These are phyloP conservation scores for Debaryomyces prosopidis DNA, from an alignment of 805 yeast genomes.

Conservation along the genomic window DNA sequence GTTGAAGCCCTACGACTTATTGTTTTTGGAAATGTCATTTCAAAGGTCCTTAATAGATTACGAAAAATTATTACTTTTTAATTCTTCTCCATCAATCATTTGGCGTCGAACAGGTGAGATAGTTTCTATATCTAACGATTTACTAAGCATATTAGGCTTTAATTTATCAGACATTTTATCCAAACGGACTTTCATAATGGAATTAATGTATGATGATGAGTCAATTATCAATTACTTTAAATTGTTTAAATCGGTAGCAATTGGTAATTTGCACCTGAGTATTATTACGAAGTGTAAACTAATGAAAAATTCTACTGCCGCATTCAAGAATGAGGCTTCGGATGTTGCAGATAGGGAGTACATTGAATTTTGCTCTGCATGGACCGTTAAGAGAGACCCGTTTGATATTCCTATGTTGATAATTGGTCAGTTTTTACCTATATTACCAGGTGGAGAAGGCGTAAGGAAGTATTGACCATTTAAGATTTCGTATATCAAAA, in stretches of 20 bases:
- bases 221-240: constrained; percentile 72
- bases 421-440: constrained; percentile 78
- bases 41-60: constrained; percentile 46
- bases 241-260: constrained; percentile 69
- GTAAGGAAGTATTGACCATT: constrained; percentile 27
- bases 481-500: neutral
- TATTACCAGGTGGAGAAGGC: constrained; percentile 42
- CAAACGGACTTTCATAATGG: constrained; percentile 68
- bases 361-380: constrained; percentile 72
- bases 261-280: constrained; percentile 59
- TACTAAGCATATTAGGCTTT: constrained; percentile 68
- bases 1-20: constrained; percentile 64
- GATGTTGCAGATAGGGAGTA: constrained; percentile 24
- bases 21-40: constrained; percentile 48
- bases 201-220: constrained; percentile 74
- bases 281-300: constrained; percentile 53
- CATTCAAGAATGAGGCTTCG: constrained; percentile 3
- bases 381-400: constrained; percentile 83
- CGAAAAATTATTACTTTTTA: constrained; percentile 45
- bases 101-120: constrained; percentile 89
- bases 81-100: constrained; percentile 77
- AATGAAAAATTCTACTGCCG: constrained; percentile 26
- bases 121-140: constrained; percentile 74
- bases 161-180: constrained; percentile 56
- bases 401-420: constrained; percentile 84